Evolutionary conservation across 2,329 filamentous ascomycete genomes (phyloP), one percentile per base, ranked within the genome.

Genomic region (Pseudonectria foliicola): DNA sequence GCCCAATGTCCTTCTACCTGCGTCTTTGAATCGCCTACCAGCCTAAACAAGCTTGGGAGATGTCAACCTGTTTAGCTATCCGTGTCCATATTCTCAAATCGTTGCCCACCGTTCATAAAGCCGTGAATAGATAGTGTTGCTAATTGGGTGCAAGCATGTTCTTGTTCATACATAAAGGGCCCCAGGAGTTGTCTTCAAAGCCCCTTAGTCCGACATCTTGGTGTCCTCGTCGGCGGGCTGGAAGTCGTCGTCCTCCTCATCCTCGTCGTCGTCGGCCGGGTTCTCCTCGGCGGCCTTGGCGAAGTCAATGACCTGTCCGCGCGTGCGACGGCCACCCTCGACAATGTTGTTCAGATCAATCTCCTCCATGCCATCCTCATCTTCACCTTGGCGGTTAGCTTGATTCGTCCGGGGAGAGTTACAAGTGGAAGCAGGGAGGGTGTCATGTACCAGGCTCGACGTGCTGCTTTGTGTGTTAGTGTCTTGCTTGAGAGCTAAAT

Each of bases 311-410:
- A 80, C 75, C 63, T 86, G 85, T 57, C 89, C 89, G 56, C 90
- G 90, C 45, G 90, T 96, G 63, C 92, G 90, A 53, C 81, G 77
- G 44, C 82, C 82, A 46, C 72, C 75, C 39, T 67, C 61, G 57
- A 96, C 80, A 61, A 96, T 94, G 74, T 96, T 96, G 60, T 77
- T 76, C 38, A 77, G 70, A 59, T 94, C 86, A 60, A 98, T 95
- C 66, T 90, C 89, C 59, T 93, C 85, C 72, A 95, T 77, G 62
- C 85, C 83, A 55, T 88, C 86, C 29, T 84, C 82, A 34, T 85
- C 84, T 50, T 82, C 81, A 37, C 42, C 49, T 52, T 33, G 13
- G 37, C 45, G 38, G 49, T 61, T 51, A 60, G 54, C 42, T 41
- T 29, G 32, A 44, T 29, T 35, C 39, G 29, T n/a, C n/a, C n/a